These are phyloP conservation scores for Ceratocystis huliohia DNA, from an alignment of 2,329 filamentous ascomycete species.

Conservation along the genomic window DNA sequence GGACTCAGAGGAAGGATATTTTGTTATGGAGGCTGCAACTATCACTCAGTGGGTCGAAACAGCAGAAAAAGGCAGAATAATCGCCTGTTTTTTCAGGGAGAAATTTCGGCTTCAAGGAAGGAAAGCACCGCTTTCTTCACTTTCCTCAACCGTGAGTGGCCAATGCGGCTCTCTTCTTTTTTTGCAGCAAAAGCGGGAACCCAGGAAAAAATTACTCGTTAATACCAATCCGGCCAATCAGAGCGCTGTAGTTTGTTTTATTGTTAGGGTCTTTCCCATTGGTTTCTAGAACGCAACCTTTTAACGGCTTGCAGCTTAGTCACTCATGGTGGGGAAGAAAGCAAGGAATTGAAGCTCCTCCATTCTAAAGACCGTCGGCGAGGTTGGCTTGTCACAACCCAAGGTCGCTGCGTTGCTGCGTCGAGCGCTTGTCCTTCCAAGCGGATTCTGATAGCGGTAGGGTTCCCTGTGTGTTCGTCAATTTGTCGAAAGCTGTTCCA, in stretches of 20 bases:
- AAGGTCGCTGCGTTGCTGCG: background rate
- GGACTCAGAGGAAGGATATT: constrained; percentile 11
- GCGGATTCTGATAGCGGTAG: too few species aligned
- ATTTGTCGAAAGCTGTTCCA: too few species aligned
- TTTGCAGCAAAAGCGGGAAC: constrained; percentile 18
- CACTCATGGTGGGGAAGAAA: constrained; percentile 1
- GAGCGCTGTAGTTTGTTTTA: constrained; percentile 14
- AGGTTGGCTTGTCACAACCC: background rate
- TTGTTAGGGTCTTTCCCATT: background rate
- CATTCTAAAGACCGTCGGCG: background rate
- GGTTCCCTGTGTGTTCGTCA: too few species aligned
- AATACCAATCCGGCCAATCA: constrained; percentile 15
- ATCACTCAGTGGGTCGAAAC: constrained; percentile 15
- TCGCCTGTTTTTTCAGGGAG: constrained; percentile 21
- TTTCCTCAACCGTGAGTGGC: constrained; percentile 13
- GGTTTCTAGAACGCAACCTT: constrained; percentile 12
- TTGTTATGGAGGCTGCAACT: constrained; percentile 15
- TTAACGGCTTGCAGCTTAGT: constrained; percentile 13
- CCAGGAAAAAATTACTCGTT: constrained; percentile 16
- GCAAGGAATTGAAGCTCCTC: background rate
- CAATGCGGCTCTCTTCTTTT: constrained; percentile 17
- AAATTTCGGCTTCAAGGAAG: constrained; percentile 12
- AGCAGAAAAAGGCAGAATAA: background rate
- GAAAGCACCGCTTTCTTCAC: constrained; percentile 16
- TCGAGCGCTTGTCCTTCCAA: background rate